A percentile compares a stretch with the other conserved stretches of the same genome.
These are phyloP conservation scores for Pleurotus sapidus DNA, from an alignment of 768 basidiomycete species.

Conservation along the genomic window DNA sequence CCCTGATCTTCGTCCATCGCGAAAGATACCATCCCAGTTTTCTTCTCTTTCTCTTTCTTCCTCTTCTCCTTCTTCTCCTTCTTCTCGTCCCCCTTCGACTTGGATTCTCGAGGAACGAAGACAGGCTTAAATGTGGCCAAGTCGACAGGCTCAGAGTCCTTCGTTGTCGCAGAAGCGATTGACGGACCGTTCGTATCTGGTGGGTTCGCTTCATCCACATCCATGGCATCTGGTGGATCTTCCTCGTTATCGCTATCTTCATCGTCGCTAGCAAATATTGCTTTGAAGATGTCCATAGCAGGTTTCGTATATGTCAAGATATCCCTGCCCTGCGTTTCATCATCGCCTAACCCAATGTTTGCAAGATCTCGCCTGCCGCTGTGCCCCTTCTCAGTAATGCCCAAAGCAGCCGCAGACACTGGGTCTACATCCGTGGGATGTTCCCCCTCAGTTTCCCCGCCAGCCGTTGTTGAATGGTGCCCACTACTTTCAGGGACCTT, in stretches of 20 bases:
- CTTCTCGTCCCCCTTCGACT: slow-evolving; percentile 41
- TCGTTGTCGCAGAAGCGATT: slow-evolving; percentile 23
- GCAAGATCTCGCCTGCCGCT: slow-evolving; percentile 48
- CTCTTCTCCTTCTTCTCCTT: slow-evolving; percentile 49
- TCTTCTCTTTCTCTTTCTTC: slow-evolving; percentile 42
- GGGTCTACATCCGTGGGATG: not conserved
- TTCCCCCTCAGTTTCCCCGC: not conserved
- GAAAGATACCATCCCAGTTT: slow-evolving; percentile 66
- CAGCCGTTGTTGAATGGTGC: not conserved
- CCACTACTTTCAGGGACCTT: slow-evolving; percentile 35
- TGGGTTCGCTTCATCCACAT: slow-evolving; percentile 18
- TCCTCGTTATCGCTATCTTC: slow-evolving; percentile 81
- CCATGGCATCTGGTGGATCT: slow-evolving; percentile 22
- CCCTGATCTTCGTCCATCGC: slow-evolving; percentile 60
- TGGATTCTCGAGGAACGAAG: slow-evolving; percentile 69
- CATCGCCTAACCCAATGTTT: slow-evolving; percentile 90
- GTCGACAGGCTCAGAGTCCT: slow-evolving; percentile 30
- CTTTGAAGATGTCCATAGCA: slow-evolving; percentile 92
- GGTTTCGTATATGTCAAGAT: slow-evolving; percentile 88
- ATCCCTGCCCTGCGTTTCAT: slow-evolving; percentile 85
- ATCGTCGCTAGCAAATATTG: slow-evolving; percentile 95
- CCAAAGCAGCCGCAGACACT: slow-evolving; percentile 14
- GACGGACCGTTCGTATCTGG: slow-evolving; percentile 10
- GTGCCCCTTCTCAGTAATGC: slow-evolving; percentile 6
- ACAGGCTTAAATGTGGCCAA: slow-evolving; percentile 82